Conservation (phyloP, 2,329 filamentous ascomycete genomes). For the Microdochium paspali region DNA sequence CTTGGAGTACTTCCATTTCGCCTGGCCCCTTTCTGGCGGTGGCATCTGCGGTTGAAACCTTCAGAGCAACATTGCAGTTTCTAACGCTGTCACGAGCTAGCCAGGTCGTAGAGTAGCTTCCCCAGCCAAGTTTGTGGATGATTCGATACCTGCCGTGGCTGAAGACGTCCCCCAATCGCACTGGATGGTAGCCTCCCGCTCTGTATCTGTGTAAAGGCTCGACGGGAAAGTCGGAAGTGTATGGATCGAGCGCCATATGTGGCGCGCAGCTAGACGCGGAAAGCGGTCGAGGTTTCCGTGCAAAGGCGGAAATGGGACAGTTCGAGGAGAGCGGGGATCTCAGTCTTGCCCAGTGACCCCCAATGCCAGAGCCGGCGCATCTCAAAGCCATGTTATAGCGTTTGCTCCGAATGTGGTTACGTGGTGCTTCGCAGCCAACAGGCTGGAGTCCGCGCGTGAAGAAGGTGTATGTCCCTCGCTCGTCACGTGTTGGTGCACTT, state of each 20-base stretch:
- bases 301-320: too few relatives aligned
- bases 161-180: constrained; percentile 8
- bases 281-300: too few relatives aligned
- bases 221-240: constrained; percentile 3
- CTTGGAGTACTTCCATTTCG: constrained; percentile 1
- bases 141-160: constrained; percentile 7
- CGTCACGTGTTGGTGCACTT: too few relatives aligned
- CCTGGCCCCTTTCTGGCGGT: not conserved
- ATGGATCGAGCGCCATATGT: not conserved
- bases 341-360: too few relatives aligned
- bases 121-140: constrained; percentile 10
- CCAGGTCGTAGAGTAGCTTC: constrained; percentile 8
- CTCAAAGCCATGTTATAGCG: too few relatives aligned
- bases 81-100: constrained; percentile 3
- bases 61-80: constrained; percentile 4
- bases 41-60: constrained; percentile 3
- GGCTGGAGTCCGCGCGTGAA: too few relatives aligned
- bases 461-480: too few relatives aligned
- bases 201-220: constrained; percentile 4
- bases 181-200: constrained; percentile 9
- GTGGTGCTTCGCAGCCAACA: too few relatives aligned
- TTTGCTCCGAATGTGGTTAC: too few relatives aligned
- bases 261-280: too few relatives aligned
- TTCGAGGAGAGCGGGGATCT: too few relatives aligned
- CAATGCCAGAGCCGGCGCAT: too few relatives aligned